Evolutionary conservation across 768 basidiomycete species (phyloP), one percentile per base, ranked within the genome.

Genomic region (Rhodotorula babjevae): DNA sequence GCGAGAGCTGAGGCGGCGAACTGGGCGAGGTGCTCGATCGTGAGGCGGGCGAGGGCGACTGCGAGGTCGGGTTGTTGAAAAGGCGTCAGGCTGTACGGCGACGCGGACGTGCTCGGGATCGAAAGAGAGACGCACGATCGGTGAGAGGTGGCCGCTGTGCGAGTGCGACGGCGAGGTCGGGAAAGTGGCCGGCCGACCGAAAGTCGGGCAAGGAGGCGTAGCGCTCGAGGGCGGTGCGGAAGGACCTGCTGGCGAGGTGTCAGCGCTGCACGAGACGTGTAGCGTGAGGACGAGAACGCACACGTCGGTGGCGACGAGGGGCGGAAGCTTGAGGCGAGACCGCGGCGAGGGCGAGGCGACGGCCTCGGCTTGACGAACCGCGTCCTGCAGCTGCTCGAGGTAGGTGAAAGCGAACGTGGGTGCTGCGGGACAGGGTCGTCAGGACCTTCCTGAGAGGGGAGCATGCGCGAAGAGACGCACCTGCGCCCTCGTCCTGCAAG

Each of bases 21-120:
- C 23, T 42, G n/a, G 23, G 65, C 62, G 67, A 73, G 59, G 36
- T 62, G 65, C 3, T 73, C 72, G 68, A 73, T 64, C 31, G 65
- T 52, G 36, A 68, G 63, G 67, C 72, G 72, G 27, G 72, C 67
- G 63, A 73, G 63, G n/a, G 47, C 9, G 15, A 65, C 72, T 68
- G 25, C 21, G 44, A 1, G 61, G 0, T 31, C 31, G 36, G 36
- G 14, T 42, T 42, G 14, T 3, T 11, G 14, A 46, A 7, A 15
- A 18, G 6, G 44, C 44, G 44, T 46, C 23, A 25, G 50, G 23
- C 25, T 52, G 50, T 23, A 9, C 23, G 23, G 50, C 49, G 42
- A 21, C 18, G 3, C 47, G 27, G 29, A 14, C 18, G 7, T n/a
- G n/a, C n/a, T n/a, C 23, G 19, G 33, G 14, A 18, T n/a, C n/a